These are phyloP conservation scores for Sugiyamaella lignohabitans DNA, from an alignment of 805 yeast genomes.

Conservation along the genomic window DNA sequence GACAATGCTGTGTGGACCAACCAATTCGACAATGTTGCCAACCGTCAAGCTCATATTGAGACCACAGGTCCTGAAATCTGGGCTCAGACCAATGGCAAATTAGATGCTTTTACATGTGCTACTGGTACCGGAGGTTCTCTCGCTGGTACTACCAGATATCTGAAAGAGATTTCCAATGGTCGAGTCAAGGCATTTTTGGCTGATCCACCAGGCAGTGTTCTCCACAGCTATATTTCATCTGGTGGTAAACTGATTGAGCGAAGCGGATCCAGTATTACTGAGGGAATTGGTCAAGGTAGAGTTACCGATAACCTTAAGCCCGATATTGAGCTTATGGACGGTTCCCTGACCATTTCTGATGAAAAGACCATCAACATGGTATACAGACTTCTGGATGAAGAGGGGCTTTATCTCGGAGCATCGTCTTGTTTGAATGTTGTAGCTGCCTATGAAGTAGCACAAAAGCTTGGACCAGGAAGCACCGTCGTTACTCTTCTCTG, in stretches of 20 bases:
- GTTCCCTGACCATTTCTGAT: slow-evolving; percentile 73
- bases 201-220: slow-evolving; percentile 90
- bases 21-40: slow-evolving; percentile 84
- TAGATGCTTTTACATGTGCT: slow-evolving; percentile 82
- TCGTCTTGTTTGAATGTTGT: slow-evolving; percentile 86
- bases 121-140: slow-evolving; percentile 93
- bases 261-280: slow-evolving; percentile 83
- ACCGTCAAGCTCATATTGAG: slow-evolving; percentile 80
- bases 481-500: slow-evolving; percentile 86
- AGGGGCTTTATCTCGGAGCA: slow-evolving; percentile 86
- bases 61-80: slow-evolving; percentile 92
- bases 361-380: slow-evolving; percentile 77
- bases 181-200: slow-evolving; percentile 63
- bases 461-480: slow-evolving; percentile 62
- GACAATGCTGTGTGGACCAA: slow-evolving; percentile 88
- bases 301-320: slow-evolving; percentile 74
- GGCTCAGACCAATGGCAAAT: slow-evolving; percentile 71
- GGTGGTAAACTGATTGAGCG: slow-evolving; percentile 63
- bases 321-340: slow-evolving; percentile 70
- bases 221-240: slow-evolving; percentile 69
- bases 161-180: slow-evolving; percentile 63
- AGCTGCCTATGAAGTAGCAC: slow-evolving; percentile 77
- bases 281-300: slow-evolving; percentile 95
- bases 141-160: slow-evolving; percentile 76
- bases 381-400: slow-evolving; percentile 76